A percentile compares a stretch with the other conserved stretches of the same genome.
These are phyloP conservation scores for Gastroboletus turbinatus DNA, from an alignment of 1,284 basidiomycete species.

Conservation along the genomic window DNA sequence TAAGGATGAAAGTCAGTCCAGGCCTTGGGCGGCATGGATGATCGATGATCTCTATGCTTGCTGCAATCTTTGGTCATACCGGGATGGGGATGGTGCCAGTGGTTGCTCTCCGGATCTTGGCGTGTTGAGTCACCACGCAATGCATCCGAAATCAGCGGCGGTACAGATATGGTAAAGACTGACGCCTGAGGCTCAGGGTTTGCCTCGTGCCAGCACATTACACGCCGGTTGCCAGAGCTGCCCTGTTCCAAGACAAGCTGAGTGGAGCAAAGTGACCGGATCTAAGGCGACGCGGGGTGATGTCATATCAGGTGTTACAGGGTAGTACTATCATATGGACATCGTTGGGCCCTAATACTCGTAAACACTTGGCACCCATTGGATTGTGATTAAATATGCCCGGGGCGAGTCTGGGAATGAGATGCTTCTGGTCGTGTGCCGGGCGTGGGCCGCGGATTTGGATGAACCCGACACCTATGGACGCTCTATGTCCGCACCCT, in stretches of 20 bases:
- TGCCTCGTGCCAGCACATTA: background rate
- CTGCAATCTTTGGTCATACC: no score
- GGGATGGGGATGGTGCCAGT: background rate
- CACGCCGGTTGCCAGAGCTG: background rate
- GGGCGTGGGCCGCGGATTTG: background rate
- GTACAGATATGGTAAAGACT: background rate
- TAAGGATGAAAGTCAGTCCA: background rate
- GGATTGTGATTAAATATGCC: background rate
- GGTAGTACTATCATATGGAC: background rate
- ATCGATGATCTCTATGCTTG: no score
- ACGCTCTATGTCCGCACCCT: conserved; percentile 16
- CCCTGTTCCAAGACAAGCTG: background rate
- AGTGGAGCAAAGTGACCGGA: background rate
- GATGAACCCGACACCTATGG: background rate
- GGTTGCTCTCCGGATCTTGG: conserved; percentile 10
- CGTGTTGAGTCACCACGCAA: background rate
- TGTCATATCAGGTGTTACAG: background rate
- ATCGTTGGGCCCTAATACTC: background rate
- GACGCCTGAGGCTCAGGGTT: background rate
- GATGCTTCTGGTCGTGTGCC: background rate
- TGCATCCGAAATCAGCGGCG: background rate
- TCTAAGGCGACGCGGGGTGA: background rate
- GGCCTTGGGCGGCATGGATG: background rate
- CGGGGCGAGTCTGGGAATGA: background rate
- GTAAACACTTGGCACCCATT: background rate